A percentile compares a stretch with the other conserved stretches of the same genome.
Conservation (phyloP, 2,329 filamentous ascomycete species). For the Colletotrichum cordylinicola region DNA sequence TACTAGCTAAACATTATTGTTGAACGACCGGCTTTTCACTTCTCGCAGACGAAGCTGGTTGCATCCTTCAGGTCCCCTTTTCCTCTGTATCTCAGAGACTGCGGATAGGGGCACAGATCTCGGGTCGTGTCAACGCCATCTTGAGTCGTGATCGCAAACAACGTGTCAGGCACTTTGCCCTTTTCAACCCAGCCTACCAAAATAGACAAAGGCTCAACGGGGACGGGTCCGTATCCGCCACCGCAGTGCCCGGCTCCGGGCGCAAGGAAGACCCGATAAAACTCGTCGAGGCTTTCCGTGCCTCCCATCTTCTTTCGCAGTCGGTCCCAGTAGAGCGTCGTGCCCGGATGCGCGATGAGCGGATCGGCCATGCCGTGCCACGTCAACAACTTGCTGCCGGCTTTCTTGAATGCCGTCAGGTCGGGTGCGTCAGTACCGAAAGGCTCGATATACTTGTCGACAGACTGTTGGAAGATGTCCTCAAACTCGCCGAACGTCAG, state of each 20-base stretch:
- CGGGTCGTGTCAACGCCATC: not conserved
- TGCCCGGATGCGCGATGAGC: slow-evolving; percentile 35
- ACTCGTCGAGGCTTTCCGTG: slow-evolving; percentile 31
- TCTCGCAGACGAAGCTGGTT: not conserved
- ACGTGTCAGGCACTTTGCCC: not conserved
- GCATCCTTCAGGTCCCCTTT: not conserved
- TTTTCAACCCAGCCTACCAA: not conserved
- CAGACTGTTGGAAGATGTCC: not conserved
- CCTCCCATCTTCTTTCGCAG: not conserved
- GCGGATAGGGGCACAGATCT: not conserved
- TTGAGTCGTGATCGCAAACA: not conserved
- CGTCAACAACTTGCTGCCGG: slow-evolving; percentile 45
- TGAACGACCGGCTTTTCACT: not conserved
- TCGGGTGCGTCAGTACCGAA: slow-evolving; percentile 33
- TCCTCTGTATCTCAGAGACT: not conserved
- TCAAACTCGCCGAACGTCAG: not conserved
- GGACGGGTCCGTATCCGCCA: slow-evolving; percentile 1
- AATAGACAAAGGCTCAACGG: not conserved
- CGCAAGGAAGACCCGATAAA: slow-evolving; percentile 56
- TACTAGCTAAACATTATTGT: not conserved
- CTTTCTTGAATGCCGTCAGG: slow-evolving; percentile 31
- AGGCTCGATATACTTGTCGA: not conserved
- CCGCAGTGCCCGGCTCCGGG: slow-evolving; percentile 57
- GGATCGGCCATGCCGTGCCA: slow-evolving; percentile 47
- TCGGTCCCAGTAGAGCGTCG: slow-evolving; percentile 31